Evolutionary conservation across 2,329 filamentous ascomycete genomes (phyloP), one percentile per base, ranked within the genome.

Genomic region (Cryphonectria nitschkei): DNA sequence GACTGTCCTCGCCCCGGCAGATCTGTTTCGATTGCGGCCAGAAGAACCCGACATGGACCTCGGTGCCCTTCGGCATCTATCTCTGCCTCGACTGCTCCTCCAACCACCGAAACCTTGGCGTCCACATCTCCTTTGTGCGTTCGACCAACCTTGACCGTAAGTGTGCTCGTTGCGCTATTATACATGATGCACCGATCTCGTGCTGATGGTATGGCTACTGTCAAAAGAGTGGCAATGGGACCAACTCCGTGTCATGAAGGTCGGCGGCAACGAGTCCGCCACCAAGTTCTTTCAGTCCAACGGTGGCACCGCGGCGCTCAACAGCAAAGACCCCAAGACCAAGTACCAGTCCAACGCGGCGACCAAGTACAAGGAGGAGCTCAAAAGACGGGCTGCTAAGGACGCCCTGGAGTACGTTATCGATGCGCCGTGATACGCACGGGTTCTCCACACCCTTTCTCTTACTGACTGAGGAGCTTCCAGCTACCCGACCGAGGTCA

Each of bases 271-370:
- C 79, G 95, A 98, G 83, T 97, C 94, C 71, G 96, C 96, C 65
- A 98, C 95, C 78, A 98, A 97, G 83, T 99, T 94, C 86, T 99
- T 98, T 86, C 95, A 98, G 83, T 92, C 94, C 76, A 96, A 99
- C 80, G 96, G 96, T 74, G 96, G 96, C 73, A 95, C 93, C 56
- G 95, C 95, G 65, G 95, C 95, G 69, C 88, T 99, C 73, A 94
- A 94, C 76, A 98, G 94, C 88, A 98, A 98, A 82, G 96, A 99
- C 79, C 88, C 92, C 64, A 98, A 98, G 85, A 94, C 93, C 70
- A 99, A 99, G 85, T 99, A 99, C 82, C 94, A 93, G 68, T 98
- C 93, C 74, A 92, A 89, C 78, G 92, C 93, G n/a, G 96, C 96
- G 32, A 92, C 90, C 76, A 98, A 98, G 83, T 99, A 99, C 84